Evolutionary conservation across 2,329 filamentous ascomycete species (phyloP), one percentile per base, ranked within the genome.

Genomic region (Nigrograna mackinnonii): DNA sequence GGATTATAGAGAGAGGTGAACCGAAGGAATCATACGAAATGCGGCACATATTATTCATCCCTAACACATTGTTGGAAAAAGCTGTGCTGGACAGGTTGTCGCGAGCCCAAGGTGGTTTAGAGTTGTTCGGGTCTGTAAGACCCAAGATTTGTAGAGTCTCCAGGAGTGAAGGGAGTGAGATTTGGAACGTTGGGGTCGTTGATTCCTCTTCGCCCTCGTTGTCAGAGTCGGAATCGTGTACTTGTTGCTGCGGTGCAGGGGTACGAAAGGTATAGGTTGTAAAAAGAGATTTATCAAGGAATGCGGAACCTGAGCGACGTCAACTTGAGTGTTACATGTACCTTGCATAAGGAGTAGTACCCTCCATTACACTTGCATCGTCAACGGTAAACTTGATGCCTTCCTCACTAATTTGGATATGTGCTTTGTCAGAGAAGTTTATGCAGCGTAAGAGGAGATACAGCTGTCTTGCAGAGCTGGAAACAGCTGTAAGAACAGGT

Each of bases 81-180:
- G 89, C 89, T 55, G 87, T 87, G 72, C 41, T 83, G 75, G 67
- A 83, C 78, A 62, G 70, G 54, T 50, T 72, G 53, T 61, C 70
- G 64, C 48, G 69, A 37, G 54, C 69, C 70, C 60, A 71, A 55
- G 46, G 60, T 43, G 56, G 65, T 52, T 52, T 68, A 43, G 43
- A 59, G 47, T 54, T 69, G 41, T 53, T 57, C 9, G 73, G 70
- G 44, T 75, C 73, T 17, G 71, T 73, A 36, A 91, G 82, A 37
- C 90, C 90, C 60, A 99, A 95, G 37, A 99, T 97, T 61, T 96
- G 92, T 6, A 99, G 79, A 0, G 92, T 95, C 71, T 97, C 94
- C 39, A 99, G 82, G 3, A 99, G 80, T 14, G 92, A 89, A 4
- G 86, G 79, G 6, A 99, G 80, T 2, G 91, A 94, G 51, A 97